These are phyloP conservation scores for Polytolypa hystricis DNA, from an alignment of 2,329 filamentous ascomycete species.

Conservation along the genomic window DNA sequence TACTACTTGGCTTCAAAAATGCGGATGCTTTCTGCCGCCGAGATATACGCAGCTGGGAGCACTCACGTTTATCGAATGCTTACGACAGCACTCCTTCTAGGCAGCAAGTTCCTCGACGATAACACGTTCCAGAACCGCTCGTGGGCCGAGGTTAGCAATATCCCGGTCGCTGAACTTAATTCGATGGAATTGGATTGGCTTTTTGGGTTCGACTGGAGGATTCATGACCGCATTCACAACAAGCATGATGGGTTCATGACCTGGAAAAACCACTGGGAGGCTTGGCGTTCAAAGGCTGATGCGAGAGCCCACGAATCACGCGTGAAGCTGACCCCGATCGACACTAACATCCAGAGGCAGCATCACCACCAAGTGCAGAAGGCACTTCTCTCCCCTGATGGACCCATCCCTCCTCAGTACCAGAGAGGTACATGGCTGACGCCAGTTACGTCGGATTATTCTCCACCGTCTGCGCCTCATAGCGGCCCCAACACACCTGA, in stretches of 20 bases:
- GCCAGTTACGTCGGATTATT: slow-evolving; percentile 39
- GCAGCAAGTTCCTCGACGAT: slow-evolving; percentile 92
- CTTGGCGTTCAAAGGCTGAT: slow-evolving; percentile 44
- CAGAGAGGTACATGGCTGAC: slow-evolving; percentile 39
- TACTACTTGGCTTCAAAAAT: slow-evolving; percentile 80
- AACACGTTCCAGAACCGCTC: slow-evolving; percentile 97
- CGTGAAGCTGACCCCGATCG: slow-evolving; percentile 49
- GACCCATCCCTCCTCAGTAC: slow-evolving; percentile 39
- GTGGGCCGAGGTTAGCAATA: slow-evolving; percentile 91
- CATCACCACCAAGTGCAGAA: slow-evolving; percentile 36
- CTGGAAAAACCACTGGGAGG: slow-evolving; percentile 57
- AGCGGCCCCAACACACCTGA: slow-evolving; percentile 38
- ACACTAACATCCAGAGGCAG: slow-evolving; percentile 51
- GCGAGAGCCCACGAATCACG: slow-evolving; percentile 36
- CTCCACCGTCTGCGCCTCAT: slow-evolving; percentile 39
- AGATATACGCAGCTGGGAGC: slow-evolving; percentile 44
- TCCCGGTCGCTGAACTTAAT: slow-evolving; percentile 74
- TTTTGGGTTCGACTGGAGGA: slow-evolving; percentile 65
- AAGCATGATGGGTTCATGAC: slow-evolving; percentile 56
- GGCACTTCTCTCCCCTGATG: slow-evolving; percentile 37
- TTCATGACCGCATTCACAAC: slow-evolving; percentile 74
- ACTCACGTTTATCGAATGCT: slow-evolving; percentile 79
- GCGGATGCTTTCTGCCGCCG: slow-evolving; percentile 54
- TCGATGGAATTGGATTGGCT: slow-evolving; percentile 81
- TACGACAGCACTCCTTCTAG: slow-evolving; percentile 72